Evolutionary conservation across 2,329 filamentous ascomycete genomes (phyloP).

Genomic region (Aspergillus awamori): DNA sequence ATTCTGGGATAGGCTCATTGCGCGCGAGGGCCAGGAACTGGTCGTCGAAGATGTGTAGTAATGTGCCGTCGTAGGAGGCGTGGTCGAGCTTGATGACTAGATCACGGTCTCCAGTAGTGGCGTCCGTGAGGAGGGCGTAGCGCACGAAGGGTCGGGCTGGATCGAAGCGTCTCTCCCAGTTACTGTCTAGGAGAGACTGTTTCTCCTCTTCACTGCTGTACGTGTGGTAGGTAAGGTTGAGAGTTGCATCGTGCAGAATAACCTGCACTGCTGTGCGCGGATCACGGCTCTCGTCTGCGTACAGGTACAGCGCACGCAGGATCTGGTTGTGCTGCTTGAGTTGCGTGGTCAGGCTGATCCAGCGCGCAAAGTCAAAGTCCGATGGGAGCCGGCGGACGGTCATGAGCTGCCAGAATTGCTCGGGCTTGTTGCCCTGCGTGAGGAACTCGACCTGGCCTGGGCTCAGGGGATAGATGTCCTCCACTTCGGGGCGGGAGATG

Average conservation of each 20-base stretch:
- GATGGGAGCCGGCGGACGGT: conserved; percentile 6
- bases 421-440: neutral
- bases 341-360: conserved; percentile 17
- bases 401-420: conserved; percentile 15
- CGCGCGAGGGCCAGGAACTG: conserved; percentile 34
- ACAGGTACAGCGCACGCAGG: conserved; percentile 15
- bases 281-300: neutral
- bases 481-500: neutral
- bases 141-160: conserved; percentile 40
- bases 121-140: conserved; percentile 33
- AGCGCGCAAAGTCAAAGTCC: conserved; percentile 16
- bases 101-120: conserved; percentile 26
- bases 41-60: conserved; percentile 42
- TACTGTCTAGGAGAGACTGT: conserved; percentile 23
- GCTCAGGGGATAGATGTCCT: conserved; percentile 7
- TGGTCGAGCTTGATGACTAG: conserved; percentile 41
- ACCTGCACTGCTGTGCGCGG: conserved; percentile 16
- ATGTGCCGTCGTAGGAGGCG: conserved; percentile 41
- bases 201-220: conserved; percentile 27
- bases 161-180: conserved; percentile 33
- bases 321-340: conserved; percentile 19
- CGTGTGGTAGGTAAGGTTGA: conserved; percentile 15
- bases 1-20: conserved; percentile 9
- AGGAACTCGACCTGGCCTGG: conserved; percentile 9
- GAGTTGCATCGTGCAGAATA: conserved; percentile 20